Base-by-base conservation (phyloP, 257 asterid genomes). In the Cruciata laevipes region DNA sequence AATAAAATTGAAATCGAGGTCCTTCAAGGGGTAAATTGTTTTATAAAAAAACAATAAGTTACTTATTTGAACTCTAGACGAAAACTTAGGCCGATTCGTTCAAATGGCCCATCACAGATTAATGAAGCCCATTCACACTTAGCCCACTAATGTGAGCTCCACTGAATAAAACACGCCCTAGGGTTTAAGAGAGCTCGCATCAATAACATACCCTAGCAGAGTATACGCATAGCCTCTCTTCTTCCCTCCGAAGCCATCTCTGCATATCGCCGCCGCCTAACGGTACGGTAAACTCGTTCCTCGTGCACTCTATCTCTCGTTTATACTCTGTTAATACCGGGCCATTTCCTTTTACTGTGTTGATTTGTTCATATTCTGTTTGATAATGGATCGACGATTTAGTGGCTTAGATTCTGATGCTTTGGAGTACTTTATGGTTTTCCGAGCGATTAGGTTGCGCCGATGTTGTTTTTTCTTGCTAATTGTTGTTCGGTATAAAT, bases 201-300 rank as follows among this genome's bases (percentile, higher is more conserved):
- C n/a, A 18, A 24, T 44, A 38, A 25, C 14, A 5, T 3, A 42
- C 16, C 60, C 27, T 20, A 14, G 40, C 42, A 1, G 59, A 47
- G 16, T 17, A 25, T 24, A 10, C 12, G 24, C 70, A 16, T 8
- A 25, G 30, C 57, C 70, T 31, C 62, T 52, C 49, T 32, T 52
- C 49, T 31, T 51, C 49, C 35, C 32, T 53, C 71, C 63, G 61
- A 44, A 66, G 69, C 21, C 60, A 13, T 30, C 6, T 24, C 57
- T 21, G 69, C 69, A n/a, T 7, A 42, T 25, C 57, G 49, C 69
- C 57, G 49, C 69, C 16, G 18, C 17, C 21, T 9, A 44, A 47
- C 23, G 71, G 63, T 52, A 67, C 16, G 23, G 7, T 67, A 2
- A 47, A 2, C 24, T 13, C 62, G 0, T 49, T 44, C 35, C 25